Evolutionary conservation across 495 filamentous ascomycete genomes (phyloP).

Genomic region (Penicillium steckii): DNA sequence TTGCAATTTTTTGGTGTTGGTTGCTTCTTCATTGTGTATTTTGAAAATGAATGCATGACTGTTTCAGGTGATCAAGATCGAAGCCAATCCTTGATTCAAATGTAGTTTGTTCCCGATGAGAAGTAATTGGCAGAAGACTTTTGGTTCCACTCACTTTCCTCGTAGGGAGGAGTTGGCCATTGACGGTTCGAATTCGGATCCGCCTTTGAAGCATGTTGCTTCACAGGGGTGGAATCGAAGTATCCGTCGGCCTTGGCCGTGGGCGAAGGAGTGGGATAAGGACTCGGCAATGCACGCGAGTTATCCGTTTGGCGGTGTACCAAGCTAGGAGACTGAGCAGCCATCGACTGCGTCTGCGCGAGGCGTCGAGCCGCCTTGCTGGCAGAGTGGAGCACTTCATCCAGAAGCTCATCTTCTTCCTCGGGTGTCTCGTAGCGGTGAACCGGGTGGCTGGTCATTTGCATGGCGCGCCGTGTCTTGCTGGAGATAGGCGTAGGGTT

Average conservation of each 20-base stretch:
- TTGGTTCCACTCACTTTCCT: conserved; percentile 86
- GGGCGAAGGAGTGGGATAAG: conserved; percentile 89
- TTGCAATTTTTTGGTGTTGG: conserved; percentile 23
- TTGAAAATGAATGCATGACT: conserved; percentile 15
- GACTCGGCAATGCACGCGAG: conserved; percentile 57
- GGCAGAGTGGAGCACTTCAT: conserved; percentile 70
- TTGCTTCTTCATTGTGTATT: too few species aligned
- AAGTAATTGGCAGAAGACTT: conserved; percentile 69
- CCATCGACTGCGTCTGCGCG: conserved; percentile 43
- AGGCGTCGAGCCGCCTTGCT: conserved; percentile 55
- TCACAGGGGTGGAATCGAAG: conserved; percentile 54
- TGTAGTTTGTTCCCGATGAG: conserved; percentile 55
- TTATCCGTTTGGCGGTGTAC: conserved; percentile 55
- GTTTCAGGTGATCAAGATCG: conserved; percentile 12
- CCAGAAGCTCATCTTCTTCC: conserved; percentile 93
- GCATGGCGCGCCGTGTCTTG: conserved; percentile 77
- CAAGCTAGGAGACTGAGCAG: conserved; percentile 38
- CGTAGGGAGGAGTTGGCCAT: conserved; percentile 96
- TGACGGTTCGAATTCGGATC: conserved; percentile 60
- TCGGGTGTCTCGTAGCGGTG: conserved; percentile 91
- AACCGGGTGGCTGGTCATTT: conserved; percentile 67
- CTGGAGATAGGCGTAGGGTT: conserved; percentile 69
- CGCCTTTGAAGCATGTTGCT: conserved; percentile 62
- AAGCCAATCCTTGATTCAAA: conserved; percentile 27
- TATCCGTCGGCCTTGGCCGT: conserved; percentile 78